Evolutionary conservation across 2,329 filamentous ascomycete genomes (phyloP), one percentile per base, ranked within the genome.

Genomic region (Aspergillus cejpii): DNA sequence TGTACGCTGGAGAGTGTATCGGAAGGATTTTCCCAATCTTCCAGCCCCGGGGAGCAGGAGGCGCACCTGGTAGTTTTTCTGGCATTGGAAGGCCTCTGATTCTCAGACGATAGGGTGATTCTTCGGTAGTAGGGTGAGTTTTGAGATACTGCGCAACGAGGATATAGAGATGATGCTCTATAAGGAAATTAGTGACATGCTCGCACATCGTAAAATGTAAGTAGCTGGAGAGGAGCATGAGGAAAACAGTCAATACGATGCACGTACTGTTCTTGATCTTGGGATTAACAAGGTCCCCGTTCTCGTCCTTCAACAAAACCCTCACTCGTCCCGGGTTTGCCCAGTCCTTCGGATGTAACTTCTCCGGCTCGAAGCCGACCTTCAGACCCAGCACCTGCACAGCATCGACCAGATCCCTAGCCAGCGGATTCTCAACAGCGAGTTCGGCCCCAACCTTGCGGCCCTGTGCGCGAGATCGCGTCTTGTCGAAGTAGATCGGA

Each of bases 281-380:
- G 20, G 68, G 56, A 50, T 75, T 76, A 28, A 74, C 59, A 37
- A 69, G 60, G 50, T 68, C 68, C 26, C 78, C 78, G 48, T 66
- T 59, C 36, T 79, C 74, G 51, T 77, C 64, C 45, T 72, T 84
- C 44, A 96, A 72, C 60, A 83, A 72, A 39, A 97, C 81, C 56
- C 87, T 82, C 51, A 97, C 87, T 47, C 92, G 78, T 3, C 92
- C 92, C 10, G 92, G 92, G 72, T 98, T 98, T 45, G 85, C 84
- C 92, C 92, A 98, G 73, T 98, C 92, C 71, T 92, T 91, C 5
- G 92, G 92, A 68, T 98, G 92, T 49, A 82, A 78, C 74, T 95
- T 95, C 62, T 85, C 85, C 1, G 90, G 87, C 71, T 98, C 92
- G 65, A 96, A 85, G 6, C 92, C 81, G n/a, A 67, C 63, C 24